A percentile compares a stretch with the other conserved stretches of the same genome.
These are phyloP conservation scores for Canna indica DNA, from an alignment of 176 grass and related monocot species.

Conservation along the genomic window DNA sequence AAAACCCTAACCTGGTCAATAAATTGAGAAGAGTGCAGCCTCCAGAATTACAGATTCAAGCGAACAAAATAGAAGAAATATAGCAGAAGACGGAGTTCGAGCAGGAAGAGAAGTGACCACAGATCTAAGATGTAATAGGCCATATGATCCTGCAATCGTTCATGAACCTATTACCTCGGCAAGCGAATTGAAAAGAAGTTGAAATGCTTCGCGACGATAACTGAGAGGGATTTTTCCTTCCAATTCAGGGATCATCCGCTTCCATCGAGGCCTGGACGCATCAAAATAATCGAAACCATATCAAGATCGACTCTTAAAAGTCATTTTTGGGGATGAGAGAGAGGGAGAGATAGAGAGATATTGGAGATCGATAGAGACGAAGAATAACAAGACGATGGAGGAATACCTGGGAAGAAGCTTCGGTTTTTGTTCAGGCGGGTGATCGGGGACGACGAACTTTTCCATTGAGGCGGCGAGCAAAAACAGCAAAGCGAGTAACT, in stretches of 20 bases:
- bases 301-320: neutral
- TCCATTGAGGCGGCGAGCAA: constrained; percentile 40
- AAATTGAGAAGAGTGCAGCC: neutral
- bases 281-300: neutral
- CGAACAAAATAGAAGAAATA: neutral
- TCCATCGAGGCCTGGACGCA: constrained; percentile 30
- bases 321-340: neutral
- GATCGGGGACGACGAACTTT: constrained; percentile 39
- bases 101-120: neutral
- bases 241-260: constrained; percentile 45
- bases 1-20: constrained; percentile 41
- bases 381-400: neutral
- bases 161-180: constrained; percentile 34
- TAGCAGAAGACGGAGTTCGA: neutral
- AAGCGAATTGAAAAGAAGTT: constrained; percentile 54
- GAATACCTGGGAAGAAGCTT: constrained; percentile 10
- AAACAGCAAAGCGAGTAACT: neutral
- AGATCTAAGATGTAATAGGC: neutral
- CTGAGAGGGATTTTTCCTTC: constrained; percentile 45
- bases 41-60: constrained; percentile 6
- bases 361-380: neutral
- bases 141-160: neutral
- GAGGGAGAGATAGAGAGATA: neutral
- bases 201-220: constrained; percentile 42
- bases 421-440: neutral